phyloP scores from a whole-genome alignment of 1,284 basidiomycete genomes.

The Bjerkandera adusta region DNA sequence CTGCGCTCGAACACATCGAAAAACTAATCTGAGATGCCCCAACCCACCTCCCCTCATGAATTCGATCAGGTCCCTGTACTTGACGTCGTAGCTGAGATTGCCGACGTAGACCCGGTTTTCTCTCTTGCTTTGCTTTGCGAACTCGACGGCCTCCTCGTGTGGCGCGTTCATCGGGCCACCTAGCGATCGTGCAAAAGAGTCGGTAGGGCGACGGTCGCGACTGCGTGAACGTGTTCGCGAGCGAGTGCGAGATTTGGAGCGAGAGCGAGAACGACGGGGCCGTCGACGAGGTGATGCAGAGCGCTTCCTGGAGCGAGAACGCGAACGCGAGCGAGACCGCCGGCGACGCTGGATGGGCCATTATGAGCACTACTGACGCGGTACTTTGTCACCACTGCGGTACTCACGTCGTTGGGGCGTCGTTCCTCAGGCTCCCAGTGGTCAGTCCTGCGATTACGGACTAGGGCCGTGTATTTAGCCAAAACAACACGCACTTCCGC shows the following conservation, averaged over 20 bases:
- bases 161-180: constrained; percentile 92
- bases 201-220: constrained; percentile 57
- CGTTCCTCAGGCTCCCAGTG: constrained; percentile 79
- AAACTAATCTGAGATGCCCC: constrained; percentile 63
- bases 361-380: constrained; percentile 14
- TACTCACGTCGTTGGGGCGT: constrained; percentile 59
- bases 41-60: constrained; percentile 99
- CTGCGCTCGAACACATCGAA: constrained; percentile 21
- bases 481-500: constrained; percentile 6
- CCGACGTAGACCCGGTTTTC: constrained; percentile 98
- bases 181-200: constrained; percentile 73
- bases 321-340: constrained; percentile 50
- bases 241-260: constrained; percentile 54
- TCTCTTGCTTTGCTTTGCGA: constrained; percentile 91
- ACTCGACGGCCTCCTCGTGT: constrained; percentile 85
- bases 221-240: constrained; percentile 62
- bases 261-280: constrained; percentile 52
- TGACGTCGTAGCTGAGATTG: constrained; percentile 97
- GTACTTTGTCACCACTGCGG: constrained; percentile 27
- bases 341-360: constrained; percentile 42
- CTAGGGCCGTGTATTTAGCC: constrained; percentile 27
- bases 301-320: constrained; percentile 65
- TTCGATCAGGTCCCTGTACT: constrained; percentile 96
- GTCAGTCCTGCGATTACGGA: constrained; percentile 50
- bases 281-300: constrained; percentile 65